A percentile compares a stretch with the other conserved stretches of the same genome.
Conservation (phyloP, 2,329 filamentous ascomycete genomes). For the Elsinoe necatrix region DNA sequence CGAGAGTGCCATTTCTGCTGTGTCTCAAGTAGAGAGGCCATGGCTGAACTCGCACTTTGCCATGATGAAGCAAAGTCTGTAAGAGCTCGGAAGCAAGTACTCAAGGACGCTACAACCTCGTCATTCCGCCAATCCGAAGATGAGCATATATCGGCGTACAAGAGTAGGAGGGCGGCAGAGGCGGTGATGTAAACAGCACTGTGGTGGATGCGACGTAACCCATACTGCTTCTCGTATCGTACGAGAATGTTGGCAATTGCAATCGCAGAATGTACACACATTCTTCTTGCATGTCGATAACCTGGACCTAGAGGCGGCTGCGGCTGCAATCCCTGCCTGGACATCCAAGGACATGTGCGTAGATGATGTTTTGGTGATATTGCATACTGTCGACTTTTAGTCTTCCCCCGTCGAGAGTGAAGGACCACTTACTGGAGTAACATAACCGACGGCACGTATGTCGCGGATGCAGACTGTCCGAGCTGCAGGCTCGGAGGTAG, state of each 20-base stretch:
- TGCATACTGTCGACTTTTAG: conserved; percentile 7
- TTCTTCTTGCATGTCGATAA: not conserved
- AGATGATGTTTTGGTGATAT: conserved; percentile 13
- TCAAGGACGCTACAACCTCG: not conserved
- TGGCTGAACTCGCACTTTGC: conserved; percentile 6
- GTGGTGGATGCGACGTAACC: not conserved
- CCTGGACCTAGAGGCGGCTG: conserved; percentile 7
- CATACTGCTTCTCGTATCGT: conserved; percentile 1
- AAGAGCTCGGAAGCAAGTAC: conserved; percentile 7
- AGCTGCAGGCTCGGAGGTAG: not conserved
- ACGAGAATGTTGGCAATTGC: not conserved
- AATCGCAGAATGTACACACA: conserved; percentile 8
- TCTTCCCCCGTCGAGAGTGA: too few species aligned
- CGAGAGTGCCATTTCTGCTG: not conserved
- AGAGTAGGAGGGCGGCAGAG: conserved; percentile 6
- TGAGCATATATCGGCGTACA: not conserved
- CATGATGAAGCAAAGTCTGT: conserved; percentile 4
- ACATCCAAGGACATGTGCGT: conserved; percentile 15
- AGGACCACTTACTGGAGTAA: not conserved
- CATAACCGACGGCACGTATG: not conserved
- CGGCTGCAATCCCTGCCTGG: conserved; percentile 1
- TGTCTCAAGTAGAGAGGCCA: not conserved
- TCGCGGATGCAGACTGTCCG: not conserved
- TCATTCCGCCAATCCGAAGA: not conserved
- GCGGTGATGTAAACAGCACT: conserved; percentile 3